Evolutionary conservation across 805 yeast species (phyloP).

Genomic region (Suhomyces faveliae): DNA sequence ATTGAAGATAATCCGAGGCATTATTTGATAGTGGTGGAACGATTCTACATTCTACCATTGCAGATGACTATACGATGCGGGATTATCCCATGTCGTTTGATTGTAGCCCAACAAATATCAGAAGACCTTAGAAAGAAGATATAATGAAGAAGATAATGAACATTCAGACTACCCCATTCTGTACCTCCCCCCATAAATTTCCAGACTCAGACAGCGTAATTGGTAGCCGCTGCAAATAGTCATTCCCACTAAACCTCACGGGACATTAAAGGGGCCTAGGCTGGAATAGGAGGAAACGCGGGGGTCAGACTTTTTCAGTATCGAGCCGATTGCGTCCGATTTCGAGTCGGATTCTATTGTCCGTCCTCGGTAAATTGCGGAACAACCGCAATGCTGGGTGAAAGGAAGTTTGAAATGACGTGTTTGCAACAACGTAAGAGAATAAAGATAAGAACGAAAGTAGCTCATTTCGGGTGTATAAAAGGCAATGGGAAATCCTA

Average conservation of each 20-base stretch:
- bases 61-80: neutral
- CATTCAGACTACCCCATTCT: too few relatives aligned
- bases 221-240: neutral
- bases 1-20: neutral
- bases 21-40: neutral
- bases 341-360: neutral
- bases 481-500: neutral
- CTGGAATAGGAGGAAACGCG: neutral
- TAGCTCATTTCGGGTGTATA: neutral
- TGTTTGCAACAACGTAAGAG: neutral
- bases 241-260: neutral
- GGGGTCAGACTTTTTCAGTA: neutral
- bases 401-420: conserved; percentile 1
- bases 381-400: neutral
- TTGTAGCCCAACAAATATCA: neutral
- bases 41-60: neutral
- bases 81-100: neutral
- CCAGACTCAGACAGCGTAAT: neutral
- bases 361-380: conserved; percentile 4
- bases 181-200: neutral
- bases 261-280: neutral
- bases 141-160: too few relatives aligned
- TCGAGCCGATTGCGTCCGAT: neutral
- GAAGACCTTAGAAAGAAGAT: too few relatives aligned
- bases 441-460: neutral